These are phyloP conservation scores for Eutrema salsugineum DNA, from an alignment of 441 rosid species.

Conservation along the genomic window DNA sequence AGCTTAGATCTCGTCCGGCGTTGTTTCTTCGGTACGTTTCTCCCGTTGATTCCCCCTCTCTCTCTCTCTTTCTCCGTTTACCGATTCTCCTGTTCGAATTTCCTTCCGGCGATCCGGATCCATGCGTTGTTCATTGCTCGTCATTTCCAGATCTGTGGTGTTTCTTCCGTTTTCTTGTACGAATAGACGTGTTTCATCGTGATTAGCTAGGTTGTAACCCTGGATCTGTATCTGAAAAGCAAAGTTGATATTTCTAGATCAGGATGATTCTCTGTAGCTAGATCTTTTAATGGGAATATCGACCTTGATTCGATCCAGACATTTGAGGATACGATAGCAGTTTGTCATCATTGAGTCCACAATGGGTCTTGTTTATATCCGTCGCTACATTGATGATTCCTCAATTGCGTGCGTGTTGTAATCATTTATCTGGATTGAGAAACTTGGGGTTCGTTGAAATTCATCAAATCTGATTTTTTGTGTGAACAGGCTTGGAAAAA, in stretches of 20 bases:
- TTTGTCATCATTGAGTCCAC: neutral
- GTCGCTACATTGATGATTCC: neutral
- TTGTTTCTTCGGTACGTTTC: conserved; percentile 17
- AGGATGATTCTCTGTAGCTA: neutral
- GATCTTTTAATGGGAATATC: neutral
- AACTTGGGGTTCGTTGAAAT: neutral
- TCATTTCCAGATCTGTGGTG: conserved; percentile 27
- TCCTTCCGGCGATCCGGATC: conserved; percentile 18
- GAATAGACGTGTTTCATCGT: neutral
- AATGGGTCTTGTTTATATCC: neutral
- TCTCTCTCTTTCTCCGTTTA: neutral
- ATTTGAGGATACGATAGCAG: neutral
- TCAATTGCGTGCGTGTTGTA: neutral
- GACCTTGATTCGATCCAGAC: neutral
- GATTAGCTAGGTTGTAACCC: neutral
- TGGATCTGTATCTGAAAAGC: conserved; percentile 25
- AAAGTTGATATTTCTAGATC: conserved; percentile 12
- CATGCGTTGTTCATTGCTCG: neutral
- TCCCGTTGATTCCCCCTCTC: neutral
- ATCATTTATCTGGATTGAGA: neutral
- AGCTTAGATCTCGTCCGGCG: conserved; percentile 23
- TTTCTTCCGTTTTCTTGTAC: neutral
- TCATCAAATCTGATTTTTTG: neutral
- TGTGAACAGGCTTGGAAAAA: conserved; percentile 16
- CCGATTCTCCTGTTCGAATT: conserved; percentile 1